phyloP scores from a whole-genome alignment of 2,329 filamentous ascomycete genomes.

The Emergomyces orientalis region DNA sequence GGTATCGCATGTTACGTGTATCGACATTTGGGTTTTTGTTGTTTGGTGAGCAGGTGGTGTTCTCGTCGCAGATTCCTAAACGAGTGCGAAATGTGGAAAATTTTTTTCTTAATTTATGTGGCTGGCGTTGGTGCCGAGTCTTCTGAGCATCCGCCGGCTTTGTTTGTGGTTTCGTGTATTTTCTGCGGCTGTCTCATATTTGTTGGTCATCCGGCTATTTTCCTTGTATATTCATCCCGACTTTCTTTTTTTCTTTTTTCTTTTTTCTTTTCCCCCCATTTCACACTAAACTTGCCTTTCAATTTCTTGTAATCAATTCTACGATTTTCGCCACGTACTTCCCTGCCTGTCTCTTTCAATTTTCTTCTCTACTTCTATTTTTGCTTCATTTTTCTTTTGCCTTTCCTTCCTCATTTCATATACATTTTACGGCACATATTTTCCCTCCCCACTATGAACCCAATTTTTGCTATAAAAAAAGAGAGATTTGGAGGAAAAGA shows the following conservation, averaged over 20 bases:
- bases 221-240: background rate
- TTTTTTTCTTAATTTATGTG: constrained; percentile 5
- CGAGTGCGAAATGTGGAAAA: background rate
- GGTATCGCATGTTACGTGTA: background rate
- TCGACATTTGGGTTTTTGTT: background rate
- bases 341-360: background rate
- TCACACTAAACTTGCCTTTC: background rate
- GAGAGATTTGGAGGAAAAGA: constrained; percentile 10
- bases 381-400: background rate
- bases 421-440: constrained; percentile 1
- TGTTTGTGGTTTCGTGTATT: constrained; percentile 1
- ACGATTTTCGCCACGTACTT: background rate
- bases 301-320: background rate
- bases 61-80: background rate
- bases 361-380: background rate
- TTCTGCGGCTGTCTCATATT: background rate
- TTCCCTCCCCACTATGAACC: background rate
- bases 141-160: constrained; percentile 1
- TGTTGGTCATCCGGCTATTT: constrained; percentile 3
- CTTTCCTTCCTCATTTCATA: background rate
- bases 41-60: background rate
- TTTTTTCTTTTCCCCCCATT: background rate
- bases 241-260: background rate
- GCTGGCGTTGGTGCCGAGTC: constrained; percentile 8
- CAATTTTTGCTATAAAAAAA: background rate